Conservation (phyloP, 2,329 filamentous ascomycete species). For the Tolypocladium paradoxum region DNA sequence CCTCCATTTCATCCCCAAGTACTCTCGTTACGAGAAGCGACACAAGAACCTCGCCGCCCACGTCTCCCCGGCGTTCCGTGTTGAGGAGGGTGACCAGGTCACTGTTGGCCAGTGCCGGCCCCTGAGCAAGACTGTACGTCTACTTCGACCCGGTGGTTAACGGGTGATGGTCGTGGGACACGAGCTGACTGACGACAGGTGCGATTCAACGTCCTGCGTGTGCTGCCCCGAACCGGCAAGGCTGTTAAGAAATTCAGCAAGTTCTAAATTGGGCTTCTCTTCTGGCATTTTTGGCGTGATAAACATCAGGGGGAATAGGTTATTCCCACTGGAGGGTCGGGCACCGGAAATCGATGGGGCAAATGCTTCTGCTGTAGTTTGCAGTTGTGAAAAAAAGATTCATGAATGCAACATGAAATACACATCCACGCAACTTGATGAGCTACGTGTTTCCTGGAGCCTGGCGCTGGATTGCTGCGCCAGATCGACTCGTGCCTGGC, state of each 20-base stretch:
- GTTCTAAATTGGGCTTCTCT: constrained; percentile 63
- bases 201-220: constrained; percentile 99
- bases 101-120: constrained; percentile 99
- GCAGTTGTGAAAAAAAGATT: constrained; percentile 33
- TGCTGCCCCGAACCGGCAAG: constrained; percentile 96
- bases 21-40: constrained; percentile 99
- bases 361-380: constrained; percentile 35
- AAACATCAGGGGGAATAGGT: constrained; percentile 29
- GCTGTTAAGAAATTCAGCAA: constrained; percentile 96
- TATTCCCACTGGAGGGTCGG: constrained; percentile 27
- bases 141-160: too few species aligned
- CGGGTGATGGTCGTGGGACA: background rate
- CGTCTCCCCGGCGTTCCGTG: constrained; percentile 99
- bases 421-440: background rate
- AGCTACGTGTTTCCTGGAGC: background rate
- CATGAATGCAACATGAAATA: constrained; percentile 23
- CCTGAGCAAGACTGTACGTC: constrained; percentile 96
- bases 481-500: background rate
- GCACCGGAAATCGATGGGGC: constrained; percentile 30
- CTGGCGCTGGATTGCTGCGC: background rate
- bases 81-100: constrained; percentile 98
- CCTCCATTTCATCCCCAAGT: constrained; percentile 99
- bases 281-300: constrained; percentile 47
- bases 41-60: constrained; percentile 99
- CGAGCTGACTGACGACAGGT: constrained; percentile 45